Evolutionary conservation across 2,329 filamentous ascomycete species (phyloP), one percentile per base, ranked within the genome.

Genomic region (Calonectria pteridis): DNA sequence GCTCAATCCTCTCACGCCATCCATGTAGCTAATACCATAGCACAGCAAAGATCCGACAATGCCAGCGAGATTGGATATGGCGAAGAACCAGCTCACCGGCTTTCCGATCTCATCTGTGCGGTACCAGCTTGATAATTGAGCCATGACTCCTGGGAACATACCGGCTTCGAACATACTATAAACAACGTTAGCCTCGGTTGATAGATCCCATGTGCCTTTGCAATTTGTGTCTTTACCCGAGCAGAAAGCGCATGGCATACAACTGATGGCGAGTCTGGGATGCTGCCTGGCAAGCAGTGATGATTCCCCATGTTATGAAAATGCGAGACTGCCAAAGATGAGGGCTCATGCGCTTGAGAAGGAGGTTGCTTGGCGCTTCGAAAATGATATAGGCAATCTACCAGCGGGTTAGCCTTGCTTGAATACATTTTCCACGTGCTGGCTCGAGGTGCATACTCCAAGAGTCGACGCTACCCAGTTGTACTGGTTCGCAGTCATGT

Each of bases 51-150:
- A 82, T 7, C 84, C 83, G 0, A 86, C 74, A 62, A 86, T 81
- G 0, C 81, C 82, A 0, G 84, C 81, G 29, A 81, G 82, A 18
- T 62, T 62, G 7, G 55, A 62, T 26, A 62, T 62, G 7, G 55
- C 55, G 26, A 62, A 62, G 55, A 62, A 62, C 55, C 55, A 62
- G 35, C 55, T 62, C 2, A 62, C 55, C 18, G 55, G 55, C 26
- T 62, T 62, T 18, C 55, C 55, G 28, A 62, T 40, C 33, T 62
- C 55, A 40, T 62, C 55, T 3, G 55, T 62, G 4, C 55, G 55
- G 14, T 62, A 62, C 55, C 87, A 89, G 73, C 84, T 85, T 26
- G 82, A 86, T 14, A 88, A 80, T 46, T 87, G 85, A 2, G 84
- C 83, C 33, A 84, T 82, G 9, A 86, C 78, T 0, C 85, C 85